Evolutionary conservation across 1,284 basidiomycete genomes (phyloP).

Genomic region (Coniferiporia weirii): DNA sequence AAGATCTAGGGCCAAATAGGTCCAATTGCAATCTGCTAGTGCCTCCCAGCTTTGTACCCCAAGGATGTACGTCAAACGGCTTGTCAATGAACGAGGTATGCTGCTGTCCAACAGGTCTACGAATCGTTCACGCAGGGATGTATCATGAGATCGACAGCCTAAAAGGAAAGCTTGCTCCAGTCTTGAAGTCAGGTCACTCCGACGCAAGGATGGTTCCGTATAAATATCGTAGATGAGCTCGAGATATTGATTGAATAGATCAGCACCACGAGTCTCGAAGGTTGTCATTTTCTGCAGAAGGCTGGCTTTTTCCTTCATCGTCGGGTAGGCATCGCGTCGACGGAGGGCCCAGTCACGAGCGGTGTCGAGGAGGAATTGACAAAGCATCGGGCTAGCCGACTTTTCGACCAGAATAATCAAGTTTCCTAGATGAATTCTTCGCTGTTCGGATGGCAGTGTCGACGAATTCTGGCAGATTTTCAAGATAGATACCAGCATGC

Average conservation of each 20-base stretch:
- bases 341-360: slow-evolving; percentile 87
- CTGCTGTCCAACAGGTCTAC: slow-evolving; percentile 89
- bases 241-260: slow-evolving; percentile 80
- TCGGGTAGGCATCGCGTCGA: slow-evolving; percentile 80
- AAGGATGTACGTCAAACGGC: slow-evolving; percentile 85
- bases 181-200: slow-evolving; percentile 91
- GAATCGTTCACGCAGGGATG: slow-evolving; percentile 79
- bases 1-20: slow-evolving; percentile 87
- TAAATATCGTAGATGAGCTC: slow-evolving; percentile 95
- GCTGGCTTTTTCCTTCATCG: slow-evolving; percentile 93
- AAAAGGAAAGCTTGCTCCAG: slow-evolving; percentile 93
- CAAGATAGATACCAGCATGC: slow-evolving; percentile 59
- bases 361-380: slow-evolving; percentile 84
- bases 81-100: slow-evolving; percentile 78
- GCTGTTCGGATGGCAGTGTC: slow-evolving; percentile 63
- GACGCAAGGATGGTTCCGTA: slow-evolving; percentile 77
- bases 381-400: slow-evolving; percentile 80
- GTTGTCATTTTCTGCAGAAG: slow-evolving; percentile 88
- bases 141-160: slow-evolving; percentile 84
- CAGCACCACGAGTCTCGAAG: slow-evolving; percentile 77
- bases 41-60: slow-evolving; percentile 97
- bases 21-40: slow-evolving; percentile 92
- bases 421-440: slow-evolving; percentile 67
- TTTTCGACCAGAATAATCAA: slow-evolving; percentile 87
- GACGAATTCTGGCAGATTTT: slow-evolving; percentile 69